Percentiles rank a stretch among this genome's conserved stretches.
Evolutionary conservation across 805 yeast species (phyloP).

Genomic region (Pichia gijzeniarum): DNA sequence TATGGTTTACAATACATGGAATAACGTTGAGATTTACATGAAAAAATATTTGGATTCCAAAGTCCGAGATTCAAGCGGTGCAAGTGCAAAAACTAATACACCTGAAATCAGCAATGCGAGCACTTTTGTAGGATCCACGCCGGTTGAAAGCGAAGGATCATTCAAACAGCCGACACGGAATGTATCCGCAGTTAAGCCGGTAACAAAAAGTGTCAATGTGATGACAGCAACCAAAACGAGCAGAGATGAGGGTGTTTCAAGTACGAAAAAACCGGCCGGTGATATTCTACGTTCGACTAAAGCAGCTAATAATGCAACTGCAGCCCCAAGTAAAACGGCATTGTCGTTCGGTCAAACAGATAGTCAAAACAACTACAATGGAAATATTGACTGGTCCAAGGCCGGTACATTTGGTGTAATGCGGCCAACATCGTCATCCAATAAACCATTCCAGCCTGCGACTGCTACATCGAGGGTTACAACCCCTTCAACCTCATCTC

Average conservation of each 20-base stretch:
- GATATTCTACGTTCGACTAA: not conserved
- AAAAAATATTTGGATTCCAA: slow-evolving; percentile 7
- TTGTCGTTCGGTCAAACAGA: slow-evolving; percentile 2
- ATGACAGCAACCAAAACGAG: slow-evolving; percentile 2
- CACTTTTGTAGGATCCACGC: not conserved
- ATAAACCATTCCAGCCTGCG: too few species aligned
- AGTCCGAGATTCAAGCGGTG: not conserved
- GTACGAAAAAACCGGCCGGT: not conserved
- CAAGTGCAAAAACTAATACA: not conserved
- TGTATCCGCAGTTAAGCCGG: not conserved
- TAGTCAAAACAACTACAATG: too few species aligned
- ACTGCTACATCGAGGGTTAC: too few species aligned
- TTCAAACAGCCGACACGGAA: too few species aligned
- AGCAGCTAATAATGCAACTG: too few species aligned
- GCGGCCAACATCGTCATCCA: slow-evolving; percentile 8
- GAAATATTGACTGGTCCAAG: slow-evolving; percentile 11
- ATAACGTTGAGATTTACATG: slow-evolving; percentile 13
- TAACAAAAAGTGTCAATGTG: not conserved
- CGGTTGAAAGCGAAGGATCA: not conserved
- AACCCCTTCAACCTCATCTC: too few species aligned
- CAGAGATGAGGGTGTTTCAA: too few species aligned
- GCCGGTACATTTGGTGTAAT: slow-evolving; percentile 6
- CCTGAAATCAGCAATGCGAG: not conserved
- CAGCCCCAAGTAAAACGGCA: not conserved
- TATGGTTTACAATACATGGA: slow-evolving; percentile 14